Evolutionary conservation across 2,329 filamentous ascomycete genomes (phyloP), one percentile per base, ranked within the genome.

Genomic region (Pseudocercospora crystallina): DNA sequence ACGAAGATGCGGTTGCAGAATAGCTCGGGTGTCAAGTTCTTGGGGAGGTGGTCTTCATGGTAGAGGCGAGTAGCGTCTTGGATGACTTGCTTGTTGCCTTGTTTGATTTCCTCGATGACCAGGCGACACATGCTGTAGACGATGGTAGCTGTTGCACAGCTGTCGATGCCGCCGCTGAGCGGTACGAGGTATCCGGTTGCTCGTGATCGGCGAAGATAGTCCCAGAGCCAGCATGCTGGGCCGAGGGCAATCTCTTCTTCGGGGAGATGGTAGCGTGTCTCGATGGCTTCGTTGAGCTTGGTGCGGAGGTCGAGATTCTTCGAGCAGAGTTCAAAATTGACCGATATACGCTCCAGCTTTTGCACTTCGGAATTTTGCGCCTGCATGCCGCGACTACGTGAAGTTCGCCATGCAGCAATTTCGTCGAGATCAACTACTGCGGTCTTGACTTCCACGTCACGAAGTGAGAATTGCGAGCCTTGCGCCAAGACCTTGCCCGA

Each of bases 181-280:
- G 82, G 78, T 0, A 84, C 68, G 31, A 84, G 72, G 58, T 75
- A 85, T 2, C 82, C 83, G 8, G 78, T 75, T 13, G 73, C 70
- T 20, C 70, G 70, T 8, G 71, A 80, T 17, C 80, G 69, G 5
- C 79, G 69, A 0, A 84, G 69, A 59, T 83, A 85, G 58, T 85
- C 81, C 80, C 81, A 89, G 1, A 89, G 69, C 76, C 80, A 89
- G 59, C 80, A 83, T 3, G 82, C 85, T 1, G 82, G 79, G 0
- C 81, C 81, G 1, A 84, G 69, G 1, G 81, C 81, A 51, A 89
- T 87, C 63, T 86, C 84, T 61, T 88, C 83, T 60, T 86, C 84
- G 0, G 83, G 82, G 0, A 71, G 69, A 60, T 86, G 80, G 53
- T 81, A 81, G n/a, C 73, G 71, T 2, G 80, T 71, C 35, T 76